A percentile compares a stretch with the other conserved stretches of the same genome.
phyloP scores from a whole-genome alignment of 2,329 filamentous ascomycete species.

The Hymenoscyphus salicellus region DNA sequence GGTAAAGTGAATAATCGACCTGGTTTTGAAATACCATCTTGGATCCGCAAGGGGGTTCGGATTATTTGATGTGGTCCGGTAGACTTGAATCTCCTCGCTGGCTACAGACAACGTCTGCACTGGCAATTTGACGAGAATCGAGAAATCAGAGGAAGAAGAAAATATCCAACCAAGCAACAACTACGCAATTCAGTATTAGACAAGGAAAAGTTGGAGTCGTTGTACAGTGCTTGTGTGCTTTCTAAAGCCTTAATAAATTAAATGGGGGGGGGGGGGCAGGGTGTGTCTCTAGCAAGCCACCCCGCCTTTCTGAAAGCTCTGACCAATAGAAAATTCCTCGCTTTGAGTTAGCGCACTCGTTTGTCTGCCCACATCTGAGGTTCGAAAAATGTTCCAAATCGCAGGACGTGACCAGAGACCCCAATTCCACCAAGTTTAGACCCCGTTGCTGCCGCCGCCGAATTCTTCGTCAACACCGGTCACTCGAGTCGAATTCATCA shows the following conservation, averaged over 20 bases:
- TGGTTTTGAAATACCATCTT: conserved; percentile 28
- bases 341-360: conserved; percentile 4
- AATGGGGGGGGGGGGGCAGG: not conserved
- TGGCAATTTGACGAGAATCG: not conserved
- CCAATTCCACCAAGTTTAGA: not conserved
- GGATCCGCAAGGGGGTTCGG: not conserved
- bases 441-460: conserved; percentile 4
- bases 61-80: not conserved
- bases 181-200: not conserved
- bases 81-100: not conserved
- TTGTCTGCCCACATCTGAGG: not conserved
- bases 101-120: not conserved
- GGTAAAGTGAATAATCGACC: conserved; percentile 78
- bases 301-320: not conserved
- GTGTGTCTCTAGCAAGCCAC: not conserved
- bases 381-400: conserved; percentile 1
- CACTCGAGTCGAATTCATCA: conserved; percentile 10
- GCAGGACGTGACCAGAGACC: not conserved
- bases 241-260: not conserved
- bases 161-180: not conserved
- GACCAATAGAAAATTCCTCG: not conserved
- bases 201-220: not conserved
- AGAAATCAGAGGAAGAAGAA: not conserved
- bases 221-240: not conserved
- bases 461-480: conserved; percentile 3